A percentile compares a stretch with the other conserved stretches of the same genome.
Evolutionary conservation across 176 grass and related monocot species (phyloP).

Genomic region (Alloteropsis semialata): DNA sequence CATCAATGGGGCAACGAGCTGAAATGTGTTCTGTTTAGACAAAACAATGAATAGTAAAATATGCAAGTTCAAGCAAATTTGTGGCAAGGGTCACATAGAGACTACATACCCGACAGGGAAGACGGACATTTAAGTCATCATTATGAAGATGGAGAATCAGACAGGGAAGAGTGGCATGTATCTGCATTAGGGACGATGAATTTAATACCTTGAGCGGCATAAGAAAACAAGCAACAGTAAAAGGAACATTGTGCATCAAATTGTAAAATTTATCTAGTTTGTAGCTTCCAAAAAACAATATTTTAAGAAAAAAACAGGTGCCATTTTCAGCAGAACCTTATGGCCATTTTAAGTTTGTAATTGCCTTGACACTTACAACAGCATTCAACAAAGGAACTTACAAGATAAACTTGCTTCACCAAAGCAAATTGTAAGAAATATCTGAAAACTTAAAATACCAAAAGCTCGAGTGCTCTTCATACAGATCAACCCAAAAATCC

Average conservation of each 20-base stretch:
- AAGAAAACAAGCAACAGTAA: slow-evolving; percentile 4
- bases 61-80: slow-evolving; percentile 21
- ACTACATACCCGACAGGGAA: slow-evolving; percentile 66
- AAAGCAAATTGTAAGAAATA: slow-evolving; percentile 58
- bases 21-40: slow-evolving; percentile 71
- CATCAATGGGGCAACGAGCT: slow-evolving; percentile 72
- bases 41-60: slow-evolving; percentile 18
- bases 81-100: background rate
- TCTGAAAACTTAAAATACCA: background rate
- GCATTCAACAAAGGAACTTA: background rate
- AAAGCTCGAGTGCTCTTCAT: background rate
- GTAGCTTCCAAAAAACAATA: background rate
- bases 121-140: slow-evolving; percentile 57
- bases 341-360: background rate
- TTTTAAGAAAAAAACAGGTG: background rate
- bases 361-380: slow-evolving; percentile 22
- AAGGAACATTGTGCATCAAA: background rate
- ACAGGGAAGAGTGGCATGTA: slow-evolving; percentile 62
- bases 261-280: background rate
- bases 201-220: slow-evolving; percentile 3
- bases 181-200: slow-evolving; percentile 26
- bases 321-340: background rate
- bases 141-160: slow-evolving; percentile 70
- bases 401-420: slow-evolving; percentile 79
- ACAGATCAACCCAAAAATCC: background rate